Evolutionary conservation across 352 stramenopile species (phyloP).

Genomic region (Blastocystis sp.): DNA sequence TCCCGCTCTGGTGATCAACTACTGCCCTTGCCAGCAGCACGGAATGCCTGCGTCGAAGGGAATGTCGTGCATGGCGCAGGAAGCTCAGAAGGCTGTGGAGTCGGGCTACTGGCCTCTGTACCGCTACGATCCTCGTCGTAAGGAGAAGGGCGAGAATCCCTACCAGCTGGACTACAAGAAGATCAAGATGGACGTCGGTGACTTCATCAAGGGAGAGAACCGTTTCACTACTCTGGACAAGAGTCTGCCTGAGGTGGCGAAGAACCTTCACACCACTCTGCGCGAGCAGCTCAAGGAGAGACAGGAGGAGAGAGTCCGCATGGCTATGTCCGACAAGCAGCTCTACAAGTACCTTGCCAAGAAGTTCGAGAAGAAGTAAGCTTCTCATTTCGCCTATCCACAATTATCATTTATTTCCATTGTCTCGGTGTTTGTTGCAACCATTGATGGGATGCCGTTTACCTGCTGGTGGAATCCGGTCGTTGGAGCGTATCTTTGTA

Average conservation of each 20-base stretch:
- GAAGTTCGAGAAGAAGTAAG: slow-evolving; percentile 53
- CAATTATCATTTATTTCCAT: not conserved
- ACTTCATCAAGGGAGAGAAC: slow-evolving; percentile 14
- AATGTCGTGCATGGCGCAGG: slow-evolving; percentile 33
- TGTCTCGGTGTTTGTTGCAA: not conserved
- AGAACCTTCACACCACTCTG: not conserved
- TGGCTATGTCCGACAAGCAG: slow-evolving; percentile 52
- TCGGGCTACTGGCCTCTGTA: slow-evolving; percentile 51
- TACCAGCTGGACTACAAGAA: slow-evolving; percentile 52
- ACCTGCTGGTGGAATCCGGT: not conserved
- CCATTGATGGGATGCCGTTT: not conserved
- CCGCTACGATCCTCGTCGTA: slow-evolving; percentile 29
- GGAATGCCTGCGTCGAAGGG: slow-evolving; percentile 1
- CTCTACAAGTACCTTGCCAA: slow-evolving; percentile 41
- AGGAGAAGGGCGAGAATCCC: slow-evolving; percentile 20
- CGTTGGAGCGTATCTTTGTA: not conserved
- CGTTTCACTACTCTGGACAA: slow-evolving; percentile 17
- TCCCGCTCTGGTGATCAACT: slow-evolving; percentile 34
- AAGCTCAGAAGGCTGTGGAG: slow-evolving; percentile 23
- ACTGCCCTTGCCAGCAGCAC: slow-evolving; percentile 28
- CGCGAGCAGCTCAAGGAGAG: not conserved
- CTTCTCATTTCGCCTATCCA: not conserved
- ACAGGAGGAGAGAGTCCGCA: slow-evolving; percentile 44
- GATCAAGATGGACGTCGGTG: slow-evolving; percentile 17
- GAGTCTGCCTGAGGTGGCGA: slow-evolving; percentile 16